Conservation (phyloP, 768 basidiomycete species). For the Phaeotremella fagi region DNA sequence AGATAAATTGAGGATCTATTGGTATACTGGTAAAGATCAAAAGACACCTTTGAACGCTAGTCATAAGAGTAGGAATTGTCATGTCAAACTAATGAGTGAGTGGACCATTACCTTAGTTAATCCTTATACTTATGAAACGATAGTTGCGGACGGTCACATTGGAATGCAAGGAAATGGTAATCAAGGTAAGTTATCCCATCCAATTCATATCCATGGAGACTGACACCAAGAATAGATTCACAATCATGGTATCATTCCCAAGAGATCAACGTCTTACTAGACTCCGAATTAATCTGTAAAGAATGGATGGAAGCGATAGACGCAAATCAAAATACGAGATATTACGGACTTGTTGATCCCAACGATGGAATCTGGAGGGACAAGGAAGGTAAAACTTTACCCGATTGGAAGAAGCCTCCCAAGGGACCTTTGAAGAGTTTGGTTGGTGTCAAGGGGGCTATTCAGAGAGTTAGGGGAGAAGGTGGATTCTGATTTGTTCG, state of each 20-base stretch:
- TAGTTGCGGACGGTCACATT: slow-evolving; percentile 59
- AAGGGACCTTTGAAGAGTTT: slow-evolving; percentile 26
- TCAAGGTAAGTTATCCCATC: slow-evolving; percentile 51
- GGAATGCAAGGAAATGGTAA: slow-evolving; percentile 66
- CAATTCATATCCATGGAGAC: slow-evolving; percentile 7
- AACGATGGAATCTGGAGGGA: slow-evolving; percentile 60
- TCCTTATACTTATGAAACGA: too few relatives aligned
- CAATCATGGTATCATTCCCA: slow-evolving; percentile 69
- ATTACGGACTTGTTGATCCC: slow-evolving; percentile 51
- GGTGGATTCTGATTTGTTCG: slow-evolving; percentile 19
- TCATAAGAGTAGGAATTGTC: slow-evolving; percentile 63
- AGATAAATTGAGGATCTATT: slow-evolving; percentile 54
- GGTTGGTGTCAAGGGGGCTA: slow-evolving; percentile 31
- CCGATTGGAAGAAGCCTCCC: slow-evolving; percentile 14
- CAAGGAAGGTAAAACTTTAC: slow-evolving; percentile 46
- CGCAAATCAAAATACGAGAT: slow-evolving; percentile 51
- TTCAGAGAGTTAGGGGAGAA: slow-evolving; percentile 29
- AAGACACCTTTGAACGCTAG: slow-evolving; percentile 59
- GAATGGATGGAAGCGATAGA: slow-evolving; percentile 53
- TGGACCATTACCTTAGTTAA: neutral
- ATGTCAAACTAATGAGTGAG: slow-evolving; percentile 46
- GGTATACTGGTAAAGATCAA: slow-evolving; percentile 57
- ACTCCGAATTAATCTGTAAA: slow-evolving; percentile 52
- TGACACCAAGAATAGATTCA: slow-evolving; percentile 50
- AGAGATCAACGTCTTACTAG: slow-evolving; percentile 61